A percentile compares a stretch with the other conserved stretches of the same genome.
Conservation (phyloP, 2,329 filamentous ascomycete genomes). For the Penicillium sp. region DNA sequence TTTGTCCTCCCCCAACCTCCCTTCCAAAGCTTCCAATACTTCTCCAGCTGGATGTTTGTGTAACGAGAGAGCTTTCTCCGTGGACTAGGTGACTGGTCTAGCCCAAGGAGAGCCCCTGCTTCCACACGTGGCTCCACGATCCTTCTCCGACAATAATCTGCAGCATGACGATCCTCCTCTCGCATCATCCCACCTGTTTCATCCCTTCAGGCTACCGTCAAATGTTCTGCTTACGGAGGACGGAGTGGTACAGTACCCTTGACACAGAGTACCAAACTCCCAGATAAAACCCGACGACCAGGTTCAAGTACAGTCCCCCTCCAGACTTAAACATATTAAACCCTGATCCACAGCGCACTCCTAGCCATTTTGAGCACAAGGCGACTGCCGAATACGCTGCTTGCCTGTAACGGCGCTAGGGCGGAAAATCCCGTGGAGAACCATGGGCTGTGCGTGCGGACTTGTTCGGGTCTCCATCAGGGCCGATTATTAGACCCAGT, state of each 20-base stretch:
- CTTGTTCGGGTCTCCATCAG: conserved; percentile 20
- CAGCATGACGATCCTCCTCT: conserved; percentile 16
- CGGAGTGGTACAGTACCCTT: background rate
- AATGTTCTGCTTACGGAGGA: conserved; percentile 1
- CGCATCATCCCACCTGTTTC: conserved; percentile 12
- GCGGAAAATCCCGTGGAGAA: conserved; percentile 19
- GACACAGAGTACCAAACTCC: background rate
- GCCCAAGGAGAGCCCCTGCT: background rate
- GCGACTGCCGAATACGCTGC: conserved; percentile 13
- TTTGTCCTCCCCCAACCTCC: background rate
- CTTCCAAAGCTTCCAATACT: background rate
- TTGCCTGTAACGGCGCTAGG: conserved; percentile 14
- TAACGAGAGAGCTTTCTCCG: background rate
- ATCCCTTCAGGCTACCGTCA: background rate
- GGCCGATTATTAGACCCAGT: too few species aligned
- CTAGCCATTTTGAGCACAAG: background rate
- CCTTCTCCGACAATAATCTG: conserved; percentile 2
- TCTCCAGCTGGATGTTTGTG: background rate
- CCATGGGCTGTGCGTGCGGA: conserved; percentile 21
- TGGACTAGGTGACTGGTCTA: background rate
- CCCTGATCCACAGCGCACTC: background rate
- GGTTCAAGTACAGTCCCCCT: background rate
- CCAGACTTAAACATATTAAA: background rate
- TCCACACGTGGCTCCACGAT: conserved; percentile 30
- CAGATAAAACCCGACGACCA: background rate